phyloP scores from a whole-genome alignment of 306 rosid genomes.

The Castanea mollissima region DNA sequence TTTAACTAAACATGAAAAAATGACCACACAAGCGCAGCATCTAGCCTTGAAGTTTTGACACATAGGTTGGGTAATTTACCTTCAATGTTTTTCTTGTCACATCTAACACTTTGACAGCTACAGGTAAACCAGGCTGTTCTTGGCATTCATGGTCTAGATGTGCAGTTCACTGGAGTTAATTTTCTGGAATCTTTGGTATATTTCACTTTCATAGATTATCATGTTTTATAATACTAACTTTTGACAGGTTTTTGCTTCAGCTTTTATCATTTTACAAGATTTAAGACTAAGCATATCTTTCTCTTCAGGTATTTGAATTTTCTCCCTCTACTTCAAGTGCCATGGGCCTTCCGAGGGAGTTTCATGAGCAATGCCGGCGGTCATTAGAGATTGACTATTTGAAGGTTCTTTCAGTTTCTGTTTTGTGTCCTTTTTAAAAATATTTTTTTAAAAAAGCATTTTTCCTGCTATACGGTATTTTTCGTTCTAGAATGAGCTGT shows the following conservation, averaged over 20 bases:
- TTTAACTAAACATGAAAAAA: neutral
- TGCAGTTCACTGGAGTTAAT: conserved; percentile 81
- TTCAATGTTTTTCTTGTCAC: neutral
- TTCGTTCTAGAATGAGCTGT: conserved; percentile 15
- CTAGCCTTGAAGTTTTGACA: neutral
- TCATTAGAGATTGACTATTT: conserved; percentile 71
- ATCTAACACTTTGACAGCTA: conserved; percentile 28
- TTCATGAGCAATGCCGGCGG: conserved; percentile 90
- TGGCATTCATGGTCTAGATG: conserved; percentile 76
- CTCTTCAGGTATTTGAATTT: conserved; percentile 83
- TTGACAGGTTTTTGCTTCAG: conserved; percentile 19
- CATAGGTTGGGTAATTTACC: neutral
- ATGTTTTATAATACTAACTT: neutral
- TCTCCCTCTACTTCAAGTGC: conserved; percentile 92
- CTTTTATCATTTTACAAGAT: conserved; percentile 22
- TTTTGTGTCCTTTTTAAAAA: conserved; percentile 1
- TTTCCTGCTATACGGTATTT: conserved; percentile 11
- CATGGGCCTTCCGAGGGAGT: conserved; percentile 96
- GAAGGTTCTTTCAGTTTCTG: conserved; percentile 56
- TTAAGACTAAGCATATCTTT: conserved; percentile 13
- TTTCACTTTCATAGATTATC: conserved; percentile 18
- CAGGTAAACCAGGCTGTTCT: conserved; percentile 87
- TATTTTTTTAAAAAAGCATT: neutral
- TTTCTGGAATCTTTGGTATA: conserved; percentile 83
- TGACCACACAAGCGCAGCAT: neutral